These are phyloP conservation scores for Pythium graminicola DNA, from an alignment of 352 stramenopile species.

Conservation along the genomic window DNA sequence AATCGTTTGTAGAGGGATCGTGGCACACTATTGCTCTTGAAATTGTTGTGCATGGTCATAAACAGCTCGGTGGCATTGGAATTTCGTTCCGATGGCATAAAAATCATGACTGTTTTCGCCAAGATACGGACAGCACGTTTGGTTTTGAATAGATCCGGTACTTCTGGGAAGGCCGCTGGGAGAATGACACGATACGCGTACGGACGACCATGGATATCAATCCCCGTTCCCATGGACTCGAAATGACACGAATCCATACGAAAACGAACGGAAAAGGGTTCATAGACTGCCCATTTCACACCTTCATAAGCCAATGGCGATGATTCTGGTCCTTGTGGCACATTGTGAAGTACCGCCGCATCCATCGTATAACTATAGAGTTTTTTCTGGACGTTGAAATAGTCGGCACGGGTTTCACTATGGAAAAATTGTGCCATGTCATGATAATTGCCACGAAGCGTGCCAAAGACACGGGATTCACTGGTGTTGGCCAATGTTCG, in stretches of 20 bases:
- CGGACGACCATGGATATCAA: conserved; percentile 7
- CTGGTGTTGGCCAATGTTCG: background rate
- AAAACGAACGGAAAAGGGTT: conserved; percentile 19
- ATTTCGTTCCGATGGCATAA: conserved; percentile 8
- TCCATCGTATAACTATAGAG: conserved; percentile 14
- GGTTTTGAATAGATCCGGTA: conserved; percentile 19
- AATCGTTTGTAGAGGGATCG: conserved; percentile 18
- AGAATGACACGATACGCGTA: conserved; percentile 18
- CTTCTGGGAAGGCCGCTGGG: background rate
- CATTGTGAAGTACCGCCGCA: conserved; percentile 13
- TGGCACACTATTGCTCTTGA: conserved; percentile 17
- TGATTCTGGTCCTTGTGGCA: background rate
- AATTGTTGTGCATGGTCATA: conserved; percentile 19
- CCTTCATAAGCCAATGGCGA: conserved; percentile 12
- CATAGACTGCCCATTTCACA: conserved; percentile 20
- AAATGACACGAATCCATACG: conserved; percentile 18
- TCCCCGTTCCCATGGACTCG: conserved; percentile 8
- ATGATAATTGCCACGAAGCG: conserved; percentile 15
- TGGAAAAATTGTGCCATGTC: conserved; percentile 15
- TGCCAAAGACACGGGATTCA: conserved; percentile 13
- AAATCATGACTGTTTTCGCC: conserved; percentile 11
- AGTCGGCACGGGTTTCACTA: conserved; percentile 12
- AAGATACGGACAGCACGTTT: conserved; percentile 12
- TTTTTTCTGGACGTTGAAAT: conserved; percentile 21
- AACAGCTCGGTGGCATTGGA: conserved; percentile 15